Percentiles rank a stretch among this genome's conserved stretches.
These are phyloP conservation scores for Leccinum boreale DNA, from an alignment of 768 basidiomycete species.

Conservation along the genomic window DNA sequence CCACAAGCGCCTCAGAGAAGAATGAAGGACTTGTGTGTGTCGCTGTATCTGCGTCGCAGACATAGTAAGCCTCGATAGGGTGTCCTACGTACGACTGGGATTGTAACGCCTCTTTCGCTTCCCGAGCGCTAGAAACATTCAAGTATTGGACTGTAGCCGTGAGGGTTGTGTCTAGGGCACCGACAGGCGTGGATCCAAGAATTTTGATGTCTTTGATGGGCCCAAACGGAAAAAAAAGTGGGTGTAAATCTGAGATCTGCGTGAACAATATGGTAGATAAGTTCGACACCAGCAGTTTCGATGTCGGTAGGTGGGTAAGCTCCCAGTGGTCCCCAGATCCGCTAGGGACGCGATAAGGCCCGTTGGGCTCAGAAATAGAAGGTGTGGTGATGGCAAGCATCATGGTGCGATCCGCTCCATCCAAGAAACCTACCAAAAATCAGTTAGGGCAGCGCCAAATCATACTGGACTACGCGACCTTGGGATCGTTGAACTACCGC, in stretches of 20 bases:
- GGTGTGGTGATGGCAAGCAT: slow-evolving; percentile 49
- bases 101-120: slow-evolving; percentile 60
- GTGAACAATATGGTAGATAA: slow-evolving; percentile 67
- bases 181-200: slow-evolving; percentile 35
- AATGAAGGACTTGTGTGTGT: slow-evolving; percentile 8
- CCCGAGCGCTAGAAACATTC: slow-evolving; percentile 50
- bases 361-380: slow-evolving; percentile 27
- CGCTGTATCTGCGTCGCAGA: slow-evolving; percentile 21
- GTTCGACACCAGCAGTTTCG: slow-evolving; percentile 58
- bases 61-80: slow-evolving; percentile 37
- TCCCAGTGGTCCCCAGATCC: slow-evolving; percentile 36
- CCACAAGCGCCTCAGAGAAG: slow-evolving; percentile 5
- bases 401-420: slow-evolving; percentile 75
- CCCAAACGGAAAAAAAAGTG: slow-evolving; percentile 74
- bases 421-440: slow-evolving; percentile 58
- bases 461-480: slow-evolving; percentile 38
- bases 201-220: slow-evolving; percentile 59
- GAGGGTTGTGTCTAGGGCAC: slow-evolving; percentile 37
- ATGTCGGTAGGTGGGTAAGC: slow-evolving; percentile 40
- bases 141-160: slow-evolving; percentile 66
- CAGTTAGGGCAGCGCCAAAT: slow-evolving; percentile 3
- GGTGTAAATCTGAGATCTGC: slow-evolving; percentile 62
- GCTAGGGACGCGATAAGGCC: slow-evolving; percentile 21
- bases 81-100: slow-evolving; percentile 60
- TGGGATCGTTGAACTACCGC: slow-evolving; percentile 85